Evolutionary conservation across 225 moss, liverwort and hornwort genomes (phyloP).

Genomic region (Physcomitrellopsis africana): DNA sequence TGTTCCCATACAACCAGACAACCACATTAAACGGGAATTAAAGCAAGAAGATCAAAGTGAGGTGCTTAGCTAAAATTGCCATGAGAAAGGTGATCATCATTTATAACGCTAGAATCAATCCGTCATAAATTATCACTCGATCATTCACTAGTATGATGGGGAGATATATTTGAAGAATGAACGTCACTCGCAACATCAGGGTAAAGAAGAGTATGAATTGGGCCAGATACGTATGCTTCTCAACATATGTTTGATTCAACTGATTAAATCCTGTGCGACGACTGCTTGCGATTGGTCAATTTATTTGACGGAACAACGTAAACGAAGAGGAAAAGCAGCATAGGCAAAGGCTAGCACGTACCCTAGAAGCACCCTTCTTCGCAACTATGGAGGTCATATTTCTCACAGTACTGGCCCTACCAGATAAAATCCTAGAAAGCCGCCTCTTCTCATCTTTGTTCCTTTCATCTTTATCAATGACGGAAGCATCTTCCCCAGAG

Average conservation of each 20-base stretch:
- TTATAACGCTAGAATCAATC: constrained; percentile 10
- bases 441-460: constrained; percentile 67
- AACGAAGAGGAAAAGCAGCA: constrained; percentile 29
- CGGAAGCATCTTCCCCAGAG: constrained; percentile 26
- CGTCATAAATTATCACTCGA: constrained; percentile 17
- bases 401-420: constrained; percentile 58
- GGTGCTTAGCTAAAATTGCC: neutral
- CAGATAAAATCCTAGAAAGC: constrained; percentile 65
- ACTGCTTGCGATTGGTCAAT: constrained; percentile 21
- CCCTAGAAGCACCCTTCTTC: constrained; percentile 64
- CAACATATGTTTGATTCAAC: neutral
- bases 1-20: constrained; percentile 7
- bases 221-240: neutral
- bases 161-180: constrained; percentile 7
- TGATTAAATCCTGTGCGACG: constrained; percentile 1
- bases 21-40: neutral
- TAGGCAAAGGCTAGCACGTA: constrained; percentile 31
- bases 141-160: neutral
- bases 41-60: constrained; percentile 3
- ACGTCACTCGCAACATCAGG: constrained; percentile 12
- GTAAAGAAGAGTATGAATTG: neutral
- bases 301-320: constrained; percentile 15
- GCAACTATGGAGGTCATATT: constrained; percentile 61
- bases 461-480: constrained; percentile 35
- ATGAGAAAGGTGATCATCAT: constrained; percentile 1